Evolutionary conservation across 1,284 basidiomycete species (phyloP).

Genomic region (Apiotrichum veenhuisii): DNA sequence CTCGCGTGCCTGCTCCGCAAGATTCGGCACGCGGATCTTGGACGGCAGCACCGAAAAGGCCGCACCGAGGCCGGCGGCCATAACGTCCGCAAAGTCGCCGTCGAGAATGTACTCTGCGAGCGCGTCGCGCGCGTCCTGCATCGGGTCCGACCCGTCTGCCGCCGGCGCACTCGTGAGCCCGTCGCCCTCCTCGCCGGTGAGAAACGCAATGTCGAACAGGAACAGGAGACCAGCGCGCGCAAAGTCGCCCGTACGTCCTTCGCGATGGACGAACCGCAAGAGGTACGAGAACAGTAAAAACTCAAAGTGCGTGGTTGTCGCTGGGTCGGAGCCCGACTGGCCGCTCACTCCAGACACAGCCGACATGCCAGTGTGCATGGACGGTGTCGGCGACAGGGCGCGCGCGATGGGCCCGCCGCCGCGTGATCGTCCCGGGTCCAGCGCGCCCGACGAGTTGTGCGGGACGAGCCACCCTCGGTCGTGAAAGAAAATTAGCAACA

Average conservation of each 20-base stretch:
- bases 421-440: slow-evolving; percentile 46
- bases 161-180: slow-evolving; percentile 25
- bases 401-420: slow-evolving; percentile 54
- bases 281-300: slow-evolving; percentile 94
- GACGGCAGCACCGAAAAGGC: slow-evolving; percentile 81
- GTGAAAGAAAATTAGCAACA: slow-evolving; percentile 93
- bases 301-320: slow-evolving; percentile 63
- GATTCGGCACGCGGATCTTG: slow-evolving; percentile 58
- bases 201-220: slow-evolving; percentile 88
- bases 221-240: slow-evolving; percentile 87
- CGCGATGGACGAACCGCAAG: slow-evolving; percentile 89
- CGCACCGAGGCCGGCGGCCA: slow-evolving; percentile 88
- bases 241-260: slow-evolving; percentile 89
- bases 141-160: slow-evolving; percentile 56
- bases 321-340: neutral
- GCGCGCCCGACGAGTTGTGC: slow-evolving; percentile 18
- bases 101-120: slow-evolving; percentile 89
- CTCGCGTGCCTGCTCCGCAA: slow-evolving; percentile 57
- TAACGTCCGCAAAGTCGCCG: slow-evolving; percentile 92
- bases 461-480: slow-evolving; percentile 58
- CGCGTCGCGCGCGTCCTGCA: slow-evolving; percentile 75
- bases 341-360: neutral
- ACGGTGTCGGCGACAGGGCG: slow-evolving; percentile 19
- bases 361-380: slow-evolving; percentile 1
- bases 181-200: slow-evolving; percentile 46